Conservation (phyloP, 2,329 filamentous ascomycete genomes). For the Clarireedia monteithiana region DNA sequence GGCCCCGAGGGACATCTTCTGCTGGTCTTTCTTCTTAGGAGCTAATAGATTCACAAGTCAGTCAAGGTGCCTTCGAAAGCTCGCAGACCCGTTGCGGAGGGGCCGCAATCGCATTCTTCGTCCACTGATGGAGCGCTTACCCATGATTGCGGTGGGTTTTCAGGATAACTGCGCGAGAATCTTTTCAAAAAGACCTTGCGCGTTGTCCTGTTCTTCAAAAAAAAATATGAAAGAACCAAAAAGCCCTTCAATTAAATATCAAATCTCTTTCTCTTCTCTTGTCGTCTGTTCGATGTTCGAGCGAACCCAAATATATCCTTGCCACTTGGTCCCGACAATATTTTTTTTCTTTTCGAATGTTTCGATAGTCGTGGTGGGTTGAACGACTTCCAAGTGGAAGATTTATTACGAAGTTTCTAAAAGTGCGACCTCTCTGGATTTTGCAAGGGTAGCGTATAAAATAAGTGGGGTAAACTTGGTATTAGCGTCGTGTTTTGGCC, state of each 20-base stretch:
- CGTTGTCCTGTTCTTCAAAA: slow-evolving; percentile 19
- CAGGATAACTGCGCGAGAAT: slow-evolving; percentile 36
- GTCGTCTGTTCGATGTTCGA: background rate
- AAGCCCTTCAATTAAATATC: slow-evolving; percentile 16
- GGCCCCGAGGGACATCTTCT: slow-evolving; percentile 96
- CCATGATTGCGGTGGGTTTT: slow-evolving; percentile 48
- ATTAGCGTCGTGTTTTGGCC: background rate
- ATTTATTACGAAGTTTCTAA: slow-evolving; percentile 9
- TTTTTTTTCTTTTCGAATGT: background rate
- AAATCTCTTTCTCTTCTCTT: background rate
- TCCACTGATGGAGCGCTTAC: slow-evolving; percentile 34
- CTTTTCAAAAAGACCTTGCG: slow-evolving; percentile 20
- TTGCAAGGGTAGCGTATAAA: background rate
- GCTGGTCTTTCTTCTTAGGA: slow-evolving; percentile 80
- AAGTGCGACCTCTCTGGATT: background rate
- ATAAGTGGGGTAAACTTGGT: background rate
- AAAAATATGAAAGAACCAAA: slow-evolving; percentile 17
- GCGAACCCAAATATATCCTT: slow-evolving; percentile 3
- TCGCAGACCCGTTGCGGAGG: background rate
- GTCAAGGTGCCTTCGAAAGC: slow-evolving; percentile 21
- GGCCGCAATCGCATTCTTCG: background rate
- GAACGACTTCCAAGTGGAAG: background rate
- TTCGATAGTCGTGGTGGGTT: slow-evolving; percentile 7
- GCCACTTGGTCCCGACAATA: too few relatives aligned
- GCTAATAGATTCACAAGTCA: slow-evolving; percentile 49